phyloP scores from a whole-genome alignment of 768 basidiomycete genomes.

The Termitomyces sp. region DNA sequence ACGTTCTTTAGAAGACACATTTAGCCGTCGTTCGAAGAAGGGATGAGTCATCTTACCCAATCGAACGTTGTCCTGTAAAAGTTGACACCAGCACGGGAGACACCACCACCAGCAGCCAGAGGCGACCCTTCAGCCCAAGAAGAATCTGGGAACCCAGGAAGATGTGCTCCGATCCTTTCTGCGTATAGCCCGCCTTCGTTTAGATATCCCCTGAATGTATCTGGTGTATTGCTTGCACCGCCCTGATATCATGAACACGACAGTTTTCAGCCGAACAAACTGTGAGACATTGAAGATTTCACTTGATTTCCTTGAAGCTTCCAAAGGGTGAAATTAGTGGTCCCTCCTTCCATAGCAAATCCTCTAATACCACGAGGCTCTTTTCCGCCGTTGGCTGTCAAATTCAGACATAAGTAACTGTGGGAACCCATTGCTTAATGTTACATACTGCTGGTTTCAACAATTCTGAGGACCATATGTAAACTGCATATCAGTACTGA shows the following conservation, averaged over 20 bases:
- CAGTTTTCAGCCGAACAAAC: neutral
- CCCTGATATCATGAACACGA: slow-evolving; percentile 16
- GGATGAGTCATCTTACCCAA: slow-evolving; percentile 20
- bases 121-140: slow-evolving; percentile 31
- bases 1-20: slow-evolving; percentile 22
- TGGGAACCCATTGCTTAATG: neutral
- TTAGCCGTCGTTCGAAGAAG: neutral
- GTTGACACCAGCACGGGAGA: slow-evolving; percentile 35
- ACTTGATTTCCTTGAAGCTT: slow-evolving; percentile 38
- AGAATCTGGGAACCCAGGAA: slow-evolving; percentile 38
- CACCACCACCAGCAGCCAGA: slow-evolving; percentile 16
- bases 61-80: slow-evolving; percentile 39
- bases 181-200: slow-evolving; percentile 48
- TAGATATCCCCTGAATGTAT: slow-evolving; percentile 41
- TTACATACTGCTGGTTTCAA: slow-evolving; percentile 41
- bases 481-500: neutral
- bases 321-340: slow-evolving; percentile 32
- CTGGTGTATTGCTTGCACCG: slow-evolving; percentile 33
- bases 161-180: slow-evolving; percentile 45
- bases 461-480: slow-evolving; percentile 24
- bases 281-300: neutral
- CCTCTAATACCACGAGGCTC: slow-evolving; percentile 46
- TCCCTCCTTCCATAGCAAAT: slow-evolving; percentile 35
- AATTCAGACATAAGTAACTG: neutral
- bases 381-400: slow-evolving; percentile 40